phyloP scores from a whole-genome alignment of 2,329 filamentous ascomycete genomes.

The Penicillium sp. region DNA sequence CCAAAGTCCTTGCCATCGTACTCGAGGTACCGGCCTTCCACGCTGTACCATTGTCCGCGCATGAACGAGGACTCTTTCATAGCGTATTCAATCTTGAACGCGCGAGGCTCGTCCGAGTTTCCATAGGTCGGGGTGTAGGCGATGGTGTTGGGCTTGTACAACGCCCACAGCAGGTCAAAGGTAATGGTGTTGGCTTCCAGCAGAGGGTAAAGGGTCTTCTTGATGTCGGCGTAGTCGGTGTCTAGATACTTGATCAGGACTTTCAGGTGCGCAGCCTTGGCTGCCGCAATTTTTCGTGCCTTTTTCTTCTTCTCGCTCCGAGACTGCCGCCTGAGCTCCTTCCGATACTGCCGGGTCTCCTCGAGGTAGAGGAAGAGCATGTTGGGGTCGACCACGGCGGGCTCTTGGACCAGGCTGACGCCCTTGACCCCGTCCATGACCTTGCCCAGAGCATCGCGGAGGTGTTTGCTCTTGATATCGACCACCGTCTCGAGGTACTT shows the following conservation, averaged over 20 bases:
- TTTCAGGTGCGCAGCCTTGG: conserved; percentile 60
- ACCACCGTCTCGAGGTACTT: conserved; percentile 75
- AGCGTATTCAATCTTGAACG: conserved; percentile 79
- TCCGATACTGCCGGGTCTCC: conserved; percentile 68
- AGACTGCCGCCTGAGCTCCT: conserved; percentile 66
- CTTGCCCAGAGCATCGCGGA: conserved; percentile 71
- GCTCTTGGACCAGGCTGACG: conserved; percentile 78
- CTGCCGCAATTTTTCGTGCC: conserved; percentile 39
- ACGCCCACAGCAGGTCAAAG: conserved; percentile 83
- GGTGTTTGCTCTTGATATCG: conserved; percentile 80
- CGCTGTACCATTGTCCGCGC: conserved; percentile 73
- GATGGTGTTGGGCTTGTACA: conserved; percentile 85
- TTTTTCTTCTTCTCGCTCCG: conserved; percentile 59
- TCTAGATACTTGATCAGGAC: conserved; percentile 77
- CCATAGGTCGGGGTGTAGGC: conserved; percentile 79
- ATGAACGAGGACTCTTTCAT: conserved; percentile 71
- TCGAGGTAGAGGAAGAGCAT: conserved; percentile 76
- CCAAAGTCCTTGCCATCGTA: conserved; percentile 88
- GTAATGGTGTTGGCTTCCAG: conserved; percentile 82
- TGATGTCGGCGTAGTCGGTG: conserved; percentile 75
- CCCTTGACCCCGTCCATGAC: conserved; percentile 78
- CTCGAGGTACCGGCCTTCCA: conserved; percentile 77
- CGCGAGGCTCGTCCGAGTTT: conserved; percentile 72
- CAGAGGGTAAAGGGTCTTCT: conserved; percentile 80
- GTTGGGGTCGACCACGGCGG: conserved; percentile 72